These are phyloP conservation scores for Priceomyces fermenticarens DNA, from an alignment of 805 yeast species.

Conservation along the genomic window DNA sequence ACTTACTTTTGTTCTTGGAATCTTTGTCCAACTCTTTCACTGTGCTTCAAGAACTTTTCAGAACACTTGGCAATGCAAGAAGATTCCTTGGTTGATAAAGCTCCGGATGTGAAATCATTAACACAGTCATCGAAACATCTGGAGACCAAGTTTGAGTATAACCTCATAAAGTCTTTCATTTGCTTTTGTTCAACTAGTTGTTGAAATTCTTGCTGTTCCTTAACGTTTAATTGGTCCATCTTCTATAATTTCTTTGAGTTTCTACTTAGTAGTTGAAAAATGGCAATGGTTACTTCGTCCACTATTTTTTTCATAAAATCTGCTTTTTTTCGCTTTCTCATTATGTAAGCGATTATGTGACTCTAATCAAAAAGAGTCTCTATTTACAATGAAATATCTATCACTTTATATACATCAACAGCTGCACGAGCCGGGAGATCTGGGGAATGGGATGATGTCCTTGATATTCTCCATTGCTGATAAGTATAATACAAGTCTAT, in stretches of 20 bases:
- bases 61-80: conserved; percentile 88
- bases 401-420: conserved; percentile 18
- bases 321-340: background rate
- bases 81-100: conserved; percentile 80
- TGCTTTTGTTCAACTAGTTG: conserved; percentile 95
- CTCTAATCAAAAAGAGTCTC: background rate
- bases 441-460: conserved; percentile 85
- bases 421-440: conserved; percentile 50
- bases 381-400: conserved; percentile 4
- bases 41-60: conserved; percentile 95
- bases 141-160: conserved; percentile 90
- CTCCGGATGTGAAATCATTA: conserved; percentile 93
- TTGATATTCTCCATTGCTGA: conserved; percentile 74
- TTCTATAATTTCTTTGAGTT: conserved; percentile 14
- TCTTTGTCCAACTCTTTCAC: conserved; percentile 97
- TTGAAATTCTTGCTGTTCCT: conserved; percentile 96
- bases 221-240: conserved; percentile 93
- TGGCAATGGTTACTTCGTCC: background rate
- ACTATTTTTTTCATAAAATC: background rate
- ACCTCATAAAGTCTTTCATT: conserved; percentile 98
- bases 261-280: background rate
- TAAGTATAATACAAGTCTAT: conserved; percentile 72
- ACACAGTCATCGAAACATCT: conserved; percentile 98
- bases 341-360: conserved; percentile 1
- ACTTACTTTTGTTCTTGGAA: conserved; percentile 93